Evolutionary conservation across 305 asterid genomes (phyloP), one percentile per base, ranked within the genome.

Genomic region (Fraxinus angustifolia): DNA sequence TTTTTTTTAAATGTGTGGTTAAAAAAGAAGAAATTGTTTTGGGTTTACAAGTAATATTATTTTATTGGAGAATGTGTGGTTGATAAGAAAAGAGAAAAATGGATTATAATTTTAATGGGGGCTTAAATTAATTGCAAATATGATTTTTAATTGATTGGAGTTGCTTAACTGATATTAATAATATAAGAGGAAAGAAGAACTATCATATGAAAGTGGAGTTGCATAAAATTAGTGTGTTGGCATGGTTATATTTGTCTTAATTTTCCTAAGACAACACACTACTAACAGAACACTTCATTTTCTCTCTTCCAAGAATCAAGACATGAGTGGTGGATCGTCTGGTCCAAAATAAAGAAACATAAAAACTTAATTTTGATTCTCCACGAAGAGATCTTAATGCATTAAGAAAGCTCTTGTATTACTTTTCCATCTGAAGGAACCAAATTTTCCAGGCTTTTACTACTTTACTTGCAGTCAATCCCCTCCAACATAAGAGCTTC

Each of bases 391-490:
- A 62, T 62, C 71, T 62, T 62, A 19, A 19, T 62, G 71, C 31
- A 1, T 62, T 8, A 3, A 23, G 33, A 10, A 23, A 8, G 71
- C 71, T 62, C 34, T 23, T 5, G 1, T 56, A 17, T 56, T 17
- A 2, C 71, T 62, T 92, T 23, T 23, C 31, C 33, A 8, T 23
- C 33, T 23, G 33, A 19, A 62, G 71, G 34, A 62, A 23, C 71
- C 16, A 23, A 23, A 62, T 2, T 21, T 62, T 62, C 34, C 71
- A 23, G 1, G n/a, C 33, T 14, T 62, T 23, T 21, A 62, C 6
- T 23, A 10, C 71, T 23, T 62, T 3, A 23, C 71, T 62, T 33
- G 3, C 33, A 2, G n/a, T 23, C 34, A 23, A 62, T 1, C 71
- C 71, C 33, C 16, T 62, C 33, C 33, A 21, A 8, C 67, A 7